Base-by-base conservation (phyloP, 2,329 filamentous ascomycete species). In the Calonectria pseudoreteaudii region DNA sequence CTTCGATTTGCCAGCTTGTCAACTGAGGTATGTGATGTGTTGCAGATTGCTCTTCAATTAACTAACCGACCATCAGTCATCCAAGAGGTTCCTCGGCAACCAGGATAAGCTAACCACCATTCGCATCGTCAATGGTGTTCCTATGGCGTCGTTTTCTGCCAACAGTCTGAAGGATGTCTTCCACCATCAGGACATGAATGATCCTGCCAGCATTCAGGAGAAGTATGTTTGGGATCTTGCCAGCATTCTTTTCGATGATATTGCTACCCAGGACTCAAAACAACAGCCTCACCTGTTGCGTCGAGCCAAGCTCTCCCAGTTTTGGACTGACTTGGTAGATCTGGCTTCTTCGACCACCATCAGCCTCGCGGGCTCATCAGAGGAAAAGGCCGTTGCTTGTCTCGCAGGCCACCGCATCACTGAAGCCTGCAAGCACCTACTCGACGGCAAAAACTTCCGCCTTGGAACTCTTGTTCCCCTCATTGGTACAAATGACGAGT, bases 381-480 rank as follows among this genome's bases (percentile, higher is more conserved):
- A 98, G 81, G 95, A 98, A 82, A 95, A 95, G 82, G 96, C 96
- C 0, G 88, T 99, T 71, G 91, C 94, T 26, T 91, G 93, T 75
- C 88, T 99, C 10, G 94, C 95, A 23, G 93, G 93, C 11, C 93
- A 97, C 81, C 93, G 94, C 58, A 87, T 98, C 64, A 88, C 92
- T 8, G 94, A 98, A 73, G 97, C 97, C 14, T 98, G 96, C 85
- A 93, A 93, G 77, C 88, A 93, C 72, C 89, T 99, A 8, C 84
- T 96, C 9, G 91, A 93, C 31, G 93, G 92, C 76, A 93, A 93
- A 76, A 92, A 98, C 80, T 94, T 94, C 76, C 94, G 94, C 66
- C 90, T 98, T n/a, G 95, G 94, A 7, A 96, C 94, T 1, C 88
- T 98, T 50, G 88, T 98, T 36, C 89, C 97, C 14, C 91, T 98